Evolutionary conservation across 2,329 filamentous ascomycete species (phyloP).

Genomic region (Cordyceps pruinosa): DNA sequence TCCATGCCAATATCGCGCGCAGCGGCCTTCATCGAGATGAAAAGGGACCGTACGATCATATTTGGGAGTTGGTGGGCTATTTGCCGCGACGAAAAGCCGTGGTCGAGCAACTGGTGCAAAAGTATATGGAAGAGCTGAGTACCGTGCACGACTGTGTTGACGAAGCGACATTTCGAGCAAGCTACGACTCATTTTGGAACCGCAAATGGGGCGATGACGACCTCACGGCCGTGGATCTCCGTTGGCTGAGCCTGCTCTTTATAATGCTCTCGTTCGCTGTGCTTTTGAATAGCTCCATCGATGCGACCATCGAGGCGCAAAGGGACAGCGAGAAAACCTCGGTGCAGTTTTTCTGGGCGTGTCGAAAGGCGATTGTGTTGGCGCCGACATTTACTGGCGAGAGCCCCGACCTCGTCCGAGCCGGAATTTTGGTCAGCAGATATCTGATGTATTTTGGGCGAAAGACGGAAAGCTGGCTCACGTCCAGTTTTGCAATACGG

Average conservation of each 20-base stretch:
- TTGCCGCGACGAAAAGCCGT: conserved; percentile 31
- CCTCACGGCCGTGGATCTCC: conserved; percentile 31
- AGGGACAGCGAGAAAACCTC: conserved; percentile 31
- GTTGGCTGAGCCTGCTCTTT: conserved; percentile 35
- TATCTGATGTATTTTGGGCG: conserved; percentile 33
- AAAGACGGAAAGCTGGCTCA: conserved; percentile 34
- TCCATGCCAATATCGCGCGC: conserved; percentile 9
- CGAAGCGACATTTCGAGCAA: conserved; percentile 25
- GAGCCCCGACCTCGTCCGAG: conserved; percentile 32
- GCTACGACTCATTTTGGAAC: conserved; percentile 33
- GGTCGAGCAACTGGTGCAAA: conserved; percentile 28
- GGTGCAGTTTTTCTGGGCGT: conserved; percentile 34
- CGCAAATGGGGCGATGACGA: conserved; percentile 33
- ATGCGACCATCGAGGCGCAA: conserved; percentile 26
- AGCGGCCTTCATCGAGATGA: conserved; percentile 14
- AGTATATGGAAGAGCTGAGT: conserved; percentile 31
- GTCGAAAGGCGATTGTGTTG: conserved; percentile 32
- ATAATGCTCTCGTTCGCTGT: conserved; percentile 34
- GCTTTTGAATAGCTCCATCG: conserved; percentile 28
- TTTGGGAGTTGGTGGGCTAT: conserved; percentile 34
- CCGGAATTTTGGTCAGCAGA: conserved; percentile 32
- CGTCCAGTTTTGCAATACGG: conserved; percentile 34
- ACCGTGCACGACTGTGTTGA: conserved; percentile 31
- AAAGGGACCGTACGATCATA: conserved; percentile 25
- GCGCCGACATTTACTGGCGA: conserved; percentile 36